Conservation (phyloP, 1,284 basidiomycete species). For the Moesziomyces antarcticus region DNA sequence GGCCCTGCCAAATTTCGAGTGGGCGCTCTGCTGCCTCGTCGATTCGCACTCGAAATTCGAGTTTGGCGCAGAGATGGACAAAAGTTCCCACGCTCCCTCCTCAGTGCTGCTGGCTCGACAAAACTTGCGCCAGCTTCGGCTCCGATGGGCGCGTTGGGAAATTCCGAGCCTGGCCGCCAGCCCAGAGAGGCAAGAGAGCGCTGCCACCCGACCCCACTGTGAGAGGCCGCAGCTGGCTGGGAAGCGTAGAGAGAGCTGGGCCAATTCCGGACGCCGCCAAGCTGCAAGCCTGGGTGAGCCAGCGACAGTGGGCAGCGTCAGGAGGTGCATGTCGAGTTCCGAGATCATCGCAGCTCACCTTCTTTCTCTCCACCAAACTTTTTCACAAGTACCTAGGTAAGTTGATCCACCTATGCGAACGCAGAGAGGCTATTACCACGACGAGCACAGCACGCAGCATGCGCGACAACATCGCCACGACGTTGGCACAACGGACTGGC, state of each 20-base stretch:
- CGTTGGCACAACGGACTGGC: neutral
- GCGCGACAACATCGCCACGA: slow-evolving; percentile 18
- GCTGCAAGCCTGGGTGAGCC: no score
- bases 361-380: slow-evolving; percentile 31
- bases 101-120: neutral
- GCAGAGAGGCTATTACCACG: neutral
- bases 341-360: neutral
- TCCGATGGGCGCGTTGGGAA: slow-evolving; percentile 4
- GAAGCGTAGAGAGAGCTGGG: no score
- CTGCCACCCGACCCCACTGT: no score
- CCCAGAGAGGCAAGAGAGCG: no score
- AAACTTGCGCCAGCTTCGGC: slow-evolving; percentile 2
- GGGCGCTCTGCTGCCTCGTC: neutral
- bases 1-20: slow-evolving; percentile 3
- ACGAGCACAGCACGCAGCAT: slow-evolving; percentile 52
- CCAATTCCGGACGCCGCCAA: neutral
- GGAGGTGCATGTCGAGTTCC: slow-evolving; percentile 14
- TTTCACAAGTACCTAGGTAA: slow-evolving; percentile 49
- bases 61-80: no score
- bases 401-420: slow-evolving; percentile 6
- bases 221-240: no score
- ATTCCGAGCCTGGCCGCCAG: no score
- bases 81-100: slow-evolving; percentile 21
- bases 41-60: neutral
- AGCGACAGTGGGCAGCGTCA: neutral